Percentiles rank a stretch among this genome's conserved stretches.
Evolutionary conservation across 106 monocot genomes (phyloP).

Genomic region (Chionographis japonica): DNA sequence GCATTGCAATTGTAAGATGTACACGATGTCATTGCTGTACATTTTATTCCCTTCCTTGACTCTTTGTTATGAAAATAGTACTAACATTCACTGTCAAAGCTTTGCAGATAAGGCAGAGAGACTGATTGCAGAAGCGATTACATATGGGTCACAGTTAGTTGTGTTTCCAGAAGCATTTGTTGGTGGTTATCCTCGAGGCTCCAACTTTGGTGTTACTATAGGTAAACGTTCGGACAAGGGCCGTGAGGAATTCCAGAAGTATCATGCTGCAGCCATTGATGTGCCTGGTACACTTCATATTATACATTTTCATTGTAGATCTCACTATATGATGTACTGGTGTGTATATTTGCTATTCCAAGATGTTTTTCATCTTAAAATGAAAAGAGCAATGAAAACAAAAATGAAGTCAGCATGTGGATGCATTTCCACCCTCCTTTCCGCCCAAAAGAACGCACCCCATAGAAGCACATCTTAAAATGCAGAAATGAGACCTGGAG

Average conservation of each 20-base stretch:
- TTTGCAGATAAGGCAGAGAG: slow-evolving; percentile 84
- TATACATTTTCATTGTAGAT: background rate
- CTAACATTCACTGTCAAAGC: background rate
- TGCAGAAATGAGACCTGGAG: no score
- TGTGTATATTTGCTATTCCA: no score
- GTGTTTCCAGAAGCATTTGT: slow-evolving; percentile 98
- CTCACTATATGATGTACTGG: background rate
- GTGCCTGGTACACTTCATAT: slow-evolving; percentile 54
- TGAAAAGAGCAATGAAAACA: no score
- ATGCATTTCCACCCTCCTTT: no score
- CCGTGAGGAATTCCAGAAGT: slow-evolving; percentile 78
- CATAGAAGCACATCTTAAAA: no score
- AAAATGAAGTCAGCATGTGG: no score
- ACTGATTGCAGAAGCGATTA: slow-evolving; percentile 73
- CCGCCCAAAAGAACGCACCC: no score
- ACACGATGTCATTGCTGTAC: no score
- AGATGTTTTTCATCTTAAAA: no score
- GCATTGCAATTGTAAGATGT: no score
- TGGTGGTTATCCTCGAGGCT: slow-evolving; percentile 92
- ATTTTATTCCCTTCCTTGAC: no score
- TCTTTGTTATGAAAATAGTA: background rate
- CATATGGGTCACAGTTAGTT: slow-evolving; percentile 75
- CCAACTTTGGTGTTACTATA: slow-evolving; percentile 77
- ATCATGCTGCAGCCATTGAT: slow-evolving; percentile 91
- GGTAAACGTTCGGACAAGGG: slow-evolving; percentile 81